Base-by-base conservation (phyloP, 1,284 basidiomycete species). In the Trichosporon faecale region DNA sequence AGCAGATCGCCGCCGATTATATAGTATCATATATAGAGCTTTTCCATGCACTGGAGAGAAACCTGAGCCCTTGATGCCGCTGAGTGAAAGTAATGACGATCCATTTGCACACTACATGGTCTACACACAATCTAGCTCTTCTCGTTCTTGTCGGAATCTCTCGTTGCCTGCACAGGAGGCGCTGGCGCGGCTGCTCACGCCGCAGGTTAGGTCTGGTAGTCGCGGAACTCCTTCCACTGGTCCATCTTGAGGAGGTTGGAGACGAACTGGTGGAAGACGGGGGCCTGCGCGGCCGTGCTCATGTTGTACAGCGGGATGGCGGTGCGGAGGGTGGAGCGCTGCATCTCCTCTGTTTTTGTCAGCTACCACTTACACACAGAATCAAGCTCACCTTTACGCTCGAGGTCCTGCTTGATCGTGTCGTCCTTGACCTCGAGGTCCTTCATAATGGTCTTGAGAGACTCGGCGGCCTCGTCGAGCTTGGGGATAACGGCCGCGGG, bases 321-420 rank as follows among this genome's bases (percentile, higher is more conserved):
- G 4, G 94, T 93, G 40, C 95, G 86, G 75, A 96, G 86, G 11
- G 93, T 91, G 77, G 92, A 93, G 70, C 92, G 86, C 84, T 97
- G 94, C 76, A 97, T 86, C 83, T 98, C 95, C 27, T 91, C 91
- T 79, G 67, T 1, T 11, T 3, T 31, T 33, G 49, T 67, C 31
- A 57, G 46, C 37, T 11, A 44, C n/a, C 29, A 6, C 29, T 29
- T n/a, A n/a, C 6, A 4, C 29, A 12, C 2, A 55, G 33, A 33
- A 64, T 3, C 3, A 5, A 27, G 72, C 79, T 76, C 64, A 77
- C 83, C 84, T 65, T 94, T 92, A 37, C 95, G 90, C 84, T 99
- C 96, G 65, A 98, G 84, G 77, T 99, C 96, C 84, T 98, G 96
- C 85, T 98, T 98, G 72, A 98, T 95, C 0, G 94, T 95, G 80